Conservation (phyloP, 768 basidiomycete genomes). For the Lentinula sp. region DNA sequence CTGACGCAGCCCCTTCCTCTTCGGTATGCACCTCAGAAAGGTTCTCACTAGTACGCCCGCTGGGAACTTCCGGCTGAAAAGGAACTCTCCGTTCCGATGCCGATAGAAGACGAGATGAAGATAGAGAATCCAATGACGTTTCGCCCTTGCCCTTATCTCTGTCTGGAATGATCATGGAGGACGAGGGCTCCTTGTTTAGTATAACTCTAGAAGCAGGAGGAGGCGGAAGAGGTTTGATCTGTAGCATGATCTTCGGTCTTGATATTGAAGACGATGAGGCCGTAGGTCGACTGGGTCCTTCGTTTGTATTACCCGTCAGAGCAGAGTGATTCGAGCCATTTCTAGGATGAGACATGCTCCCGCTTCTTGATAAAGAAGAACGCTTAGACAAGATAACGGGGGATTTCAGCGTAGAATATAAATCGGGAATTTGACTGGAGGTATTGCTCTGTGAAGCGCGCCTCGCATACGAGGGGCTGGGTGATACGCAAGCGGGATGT, state of each 20-base stretch:
- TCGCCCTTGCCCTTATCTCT: not conserved
- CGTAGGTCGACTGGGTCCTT: not conserved
- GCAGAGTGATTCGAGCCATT: not conserved
- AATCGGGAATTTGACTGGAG: not conserved
- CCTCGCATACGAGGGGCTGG: not conserved
- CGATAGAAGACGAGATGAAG: not conserved
- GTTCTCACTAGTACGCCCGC: not conserved
- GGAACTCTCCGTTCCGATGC: not conserved
- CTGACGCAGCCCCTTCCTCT: not conserved
- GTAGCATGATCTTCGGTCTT: slow-evolving; percentile 6
- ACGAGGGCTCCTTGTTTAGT: not conserved
- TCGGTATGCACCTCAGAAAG: not conserved
- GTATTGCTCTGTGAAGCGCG: not conserved
- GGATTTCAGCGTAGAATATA: not conserved
- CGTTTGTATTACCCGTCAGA: not conserved
- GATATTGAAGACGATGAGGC: not conserved
- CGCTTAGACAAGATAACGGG: not conserved
- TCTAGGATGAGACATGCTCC: not conserved
- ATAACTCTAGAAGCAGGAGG: not conserved
- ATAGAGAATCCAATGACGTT: not conserved
- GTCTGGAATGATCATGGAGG: not conserved
- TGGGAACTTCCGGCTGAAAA: not conserved
- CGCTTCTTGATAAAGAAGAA: not conserved
- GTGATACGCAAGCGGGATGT: not conserved
- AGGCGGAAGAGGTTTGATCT: slow-evolving; percentile 6